Evolutionary conservation across 2,329 filamentous ascomycete genomes (phyloP).

Genomic region (Paraphaeosphaeria minitans): DNA sequence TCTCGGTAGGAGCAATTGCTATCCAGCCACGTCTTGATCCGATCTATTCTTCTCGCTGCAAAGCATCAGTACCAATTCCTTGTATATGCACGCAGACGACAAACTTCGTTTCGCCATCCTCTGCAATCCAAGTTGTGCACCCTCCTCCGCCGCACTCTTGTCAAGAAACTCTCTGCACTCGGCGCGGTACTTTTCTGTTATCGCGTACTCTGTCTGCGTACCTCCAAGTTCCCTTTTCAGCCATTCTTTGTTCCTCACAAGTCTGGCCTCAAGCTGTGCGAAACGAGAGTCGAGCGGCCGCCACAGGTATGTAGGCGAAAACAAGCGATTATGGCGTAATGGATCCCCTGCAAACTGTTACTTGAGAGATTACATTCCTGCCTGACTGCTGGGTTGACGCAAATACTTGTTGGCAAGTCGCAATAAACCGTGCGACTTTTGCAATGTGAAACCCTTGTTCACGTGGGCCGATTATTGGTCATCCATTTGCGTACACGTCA

Average conservation of each 20-base stretch:
- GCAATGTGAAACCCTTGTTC: conserved; percentile 9
- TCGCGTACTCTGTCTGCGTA: conserved; percentile 22
- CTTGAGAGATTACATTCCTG: conserved; percentile 12
- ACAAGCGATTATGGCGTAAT: conserved; percentile 25
- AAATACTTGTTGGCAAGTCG: conserved; percentile 8
- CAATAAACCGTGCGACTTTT: conserved; percentile 17
- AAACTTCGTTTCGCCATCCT: conserved; percentile 29
- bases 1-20: conserved; percentile 18
- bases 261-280: conserved; percentile 27
- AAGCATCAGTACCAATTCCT: neutral
- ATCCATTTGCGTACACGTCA: conserved; percentile 4
- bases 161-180: conserved; percentile 29
- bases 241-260: conserved; percentile 32
- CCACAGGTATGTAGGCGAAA: conserved; percentile 24
- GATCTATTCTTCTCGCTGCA: conserved; percentile 31
- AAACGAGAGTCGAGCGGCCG: conserved; percentile 40
- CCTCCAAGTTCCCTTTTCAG: conserved; percentile 29
- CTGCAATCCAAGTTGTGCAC: conserved; percentile 21
- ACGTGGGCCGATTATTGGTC: conserved; percentile 15
- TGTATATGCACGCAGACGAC: neutral
- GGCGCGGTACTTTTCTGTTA: conserved; percentile 24
- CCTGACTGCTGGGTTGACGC: conserved; percentile 16
- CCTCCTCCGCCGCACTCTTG: conserved; percentile 12
- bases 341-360: conserved; percentile 29
- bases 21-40: conserved; percentile 33